Percentiles rank a stretch among this genome's conserved stretches.
Evolutionary conservation across 805 yeast genomes (phyloP).

Genomic region (Sugiyamaella floridensis): DNA sequence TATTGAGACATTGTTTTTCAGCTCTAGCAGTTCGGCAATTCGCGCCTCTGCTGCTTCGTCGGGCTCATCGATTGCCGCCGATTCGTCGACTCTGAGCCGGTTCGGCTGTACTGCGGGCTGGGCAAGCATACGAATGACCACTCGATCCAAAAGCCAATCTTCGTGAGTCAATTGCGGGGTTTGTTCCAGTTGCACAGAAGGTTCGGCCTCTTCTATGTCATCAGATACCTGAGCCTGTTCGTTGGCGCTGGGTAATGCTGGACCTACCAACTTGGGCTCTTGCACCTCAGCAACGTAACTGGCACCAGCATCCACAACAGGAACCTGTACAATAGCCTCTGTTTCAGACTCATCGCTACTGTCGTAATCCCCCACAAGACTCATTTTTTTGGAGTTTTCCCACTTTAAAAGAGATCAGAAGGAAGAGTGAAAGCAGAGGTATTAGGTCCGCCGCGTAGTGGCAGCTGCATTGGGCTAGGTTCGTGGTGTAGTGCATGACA

Average conservation of each 20-base stretch:
- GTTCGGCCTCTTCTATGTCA: too few relatives aligned
- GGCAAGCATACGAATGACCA: not conserved
- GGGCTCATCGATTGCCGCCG: not conserved
- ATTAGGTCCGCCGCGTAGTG: too few relatives aligned
- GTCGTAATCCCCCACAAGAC: not conserved
- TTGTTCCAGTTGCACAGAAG: too few relatives aligned
- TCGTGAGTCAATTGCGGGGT: too few relatives aligned
- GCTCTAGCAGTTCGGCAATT: not conserved
- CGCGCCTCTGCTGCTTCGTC: not conserved
- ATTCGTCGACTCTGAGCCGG: not conserved
- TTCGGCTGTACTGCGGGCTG: not conserved
- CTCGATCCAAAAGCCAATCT: not conserved
- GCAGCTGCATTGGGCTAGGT: not conserved
- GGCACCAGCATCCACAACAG: too few relatives aligned
- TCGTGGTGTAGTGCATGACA: not conserved
- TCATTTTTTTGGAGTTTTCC: not conserved
- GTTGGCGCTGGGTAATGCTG: too few relatives aligned
- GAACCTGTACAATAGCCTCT: not conserved
- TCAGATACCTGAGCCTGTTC: too few relatives aligned
- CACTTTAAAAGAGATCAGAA: too few relatives aligned
- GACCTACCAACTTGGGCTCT: too few relatives aligned
- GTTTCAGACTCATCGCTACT: not conserved
- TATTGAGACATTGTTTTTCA: not conserved
- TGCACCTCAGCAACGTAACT: too few relatives aligned
- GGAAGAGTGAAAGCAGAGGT: too few relatives aligned